Base-by-base conservation (phyloP, 2,329 filamentous ascomycete genomes). In the Lachnellula occidentalis region DNA sequence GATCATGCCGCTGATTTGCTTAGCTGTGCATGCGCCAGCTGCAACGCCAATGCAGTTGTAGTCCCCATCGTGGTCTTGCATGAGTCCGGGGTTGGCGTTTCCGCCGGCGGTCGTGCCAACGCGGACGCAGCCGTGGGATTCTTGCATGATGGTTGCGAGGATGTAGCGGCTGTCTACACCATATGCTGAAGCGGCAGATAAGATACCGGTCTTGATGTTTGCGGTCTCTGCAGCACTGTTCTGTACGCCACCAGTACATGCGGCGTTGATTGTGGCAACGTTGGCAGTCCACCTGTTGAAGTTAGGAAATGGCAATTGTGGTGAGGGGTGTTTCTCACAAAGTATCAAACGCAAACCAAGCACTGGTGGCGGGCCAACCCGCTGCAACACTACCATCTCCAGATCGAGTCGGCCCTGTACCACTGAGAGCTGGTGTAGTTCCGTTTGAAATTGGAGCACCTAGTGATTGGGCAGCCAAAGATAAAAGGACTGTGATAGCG, bases 81-180 rank as follows among this genome's bases (percentile, higher is more conserved):
- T 65, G n/a, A 66, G 46, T 24, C 64, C 64, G 5, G 50, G 52
- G 47, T 60, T 56, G 9, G 19, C 31, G 45, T 53, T 42, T 7
- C 49, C 50, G 12, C 8, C 3, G 24, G 14, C 9, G 24, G 54
- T 48, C 8, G 50, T 21, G 22, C 62, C 61, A 11, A 61, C 56
- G n/a, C 54, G 52, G 12, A 63, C 61, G 21, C 63, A 57, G 39
- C 67, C 66, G 49, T 63, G 63, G 9, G 64, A 65, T 47, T 69
- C 67, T 56, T 70, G 67, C 56, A 67, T 61, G 14, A 69, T 64
- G 19, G 65, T 55, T 14, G 65, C 67, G 8, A 70, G 61, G 37
- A 68, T 65, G 55, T 67, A 66, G 5, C 66, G 61, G 34, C 60
- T 59, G 55, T 69, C 65, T 19, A 70, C 60, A 6, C 19, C 21